A percentile compares a stretch with the other conserved stretches of the same genome.
Conservation (phyloP, 139 green algal species). For the Yamagishiella unicocca region DNA sequence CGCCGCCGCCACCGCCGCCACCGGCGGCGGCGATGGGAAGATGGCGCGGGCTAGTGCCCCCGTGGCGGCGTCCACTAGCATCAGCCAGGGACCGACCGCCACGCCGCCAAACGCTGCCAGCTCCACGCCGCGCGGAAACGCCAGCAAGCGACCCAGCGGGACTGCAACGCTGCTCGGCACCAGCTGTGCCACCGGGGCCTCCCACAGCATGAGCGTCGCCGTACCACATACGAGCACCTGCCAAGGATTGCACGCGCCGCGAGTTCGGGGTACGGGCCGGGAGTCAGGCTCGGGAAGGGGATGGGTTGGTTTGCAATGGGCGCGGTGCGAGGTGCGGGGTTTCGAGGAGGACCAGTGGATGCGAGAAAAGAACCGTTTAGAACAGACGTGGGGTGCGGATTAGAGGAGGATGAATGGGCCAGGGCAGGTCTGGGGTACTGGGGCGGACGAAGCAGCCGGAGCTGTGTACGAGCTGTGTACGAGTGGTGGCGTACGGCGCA, state of each 20-base stretch:
- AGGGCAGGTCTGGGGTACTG: no score
- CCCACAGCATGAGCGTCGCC: constrained; percentile 46
- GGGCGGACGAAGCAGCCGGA: no score
- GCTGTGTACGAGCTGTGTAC: no score
- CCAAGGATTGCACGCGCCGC: no score
- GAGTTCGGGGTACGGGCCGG: background rate
- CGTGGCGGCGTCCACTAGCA: constrained; percentile 50
- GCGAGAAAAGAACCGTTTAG: no score
- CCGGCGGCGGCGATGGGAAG: constrained; percentile 15
- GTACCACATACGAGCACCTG: no score
- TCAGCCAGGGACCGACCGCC: constrained; percentile 52
- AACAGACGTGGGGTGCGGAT: no score
- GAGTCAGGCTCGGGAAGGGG: background rate
- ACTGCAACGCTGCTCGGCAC: constrained; percentile 22
- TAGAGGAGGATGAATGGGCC: background rate
- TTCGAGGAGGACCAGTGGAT: no score
- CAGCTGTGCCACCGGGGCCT: constrained; percentile 44
- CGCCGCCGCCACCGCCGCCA: background rate
- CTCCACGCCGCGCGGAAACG: constrained; percentile 48
- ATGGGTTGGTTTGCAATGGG: background rate
- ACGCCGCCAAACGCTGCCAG: constrained; percentile 50
- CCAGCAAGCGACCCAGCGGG: constrained; percentile 49
- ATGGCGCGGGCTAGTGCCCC: constrained; percentile 11
- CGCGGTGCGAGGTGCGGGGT: background rate
- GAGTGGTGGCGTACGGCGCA: background rate